These are phyloP conservation scores for Fusarium keratoplasticum DNA, from an alignment of 2,329 filamentous ascomycete species.

Conservation along the genomic window DNA sequence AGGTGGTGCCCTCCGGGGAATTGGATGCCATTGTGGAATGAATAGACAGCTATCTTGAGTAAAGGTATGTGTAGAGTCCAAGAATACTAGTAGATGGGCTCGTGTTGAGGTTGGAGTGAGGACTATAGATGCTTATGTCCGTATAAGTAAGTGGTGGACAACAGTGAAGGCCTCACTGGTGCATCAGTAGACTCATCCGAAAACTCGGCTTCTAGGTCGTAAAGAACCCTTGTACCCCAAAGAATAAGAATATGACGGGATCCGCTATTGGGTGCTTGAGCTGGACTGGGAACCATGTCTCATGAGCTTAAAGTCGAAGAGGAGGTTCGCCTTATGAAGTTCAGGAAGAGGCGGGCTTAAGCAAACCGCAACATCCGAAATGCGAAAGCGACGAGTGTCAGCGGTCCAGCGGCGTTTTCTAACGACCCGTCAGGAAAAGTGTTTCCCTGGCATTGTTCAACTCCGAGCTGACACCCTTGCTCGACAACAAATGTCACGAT, in stretches of 20 bases:
- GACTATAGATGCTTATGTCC: background rate
- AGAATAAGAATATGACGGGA: background rate
- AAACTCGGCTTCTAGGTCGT: background rate
- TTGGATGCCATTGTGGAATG: slow-evolving; percentile 7
- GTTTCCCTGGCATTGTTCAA: background rate
- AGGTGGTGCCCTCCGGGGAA: background rate
- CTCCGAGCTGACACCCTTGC: slow-evolving; percentile 1
- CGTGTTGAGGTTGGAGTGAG: background rate
- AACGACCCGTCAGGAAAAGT: slow-evolving; percentile 11
- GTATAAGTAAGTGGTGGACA: background rate
- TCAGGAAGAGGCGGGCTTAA: background rate
- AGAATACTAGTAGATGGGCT: background rate
- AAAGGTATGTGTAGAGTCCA: background rate
- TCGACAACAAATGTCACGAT: background rate
- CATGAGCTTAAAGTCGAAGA: background rate
- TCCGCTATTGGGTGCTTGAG: background rate
- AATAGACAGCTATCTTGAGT: background rate
- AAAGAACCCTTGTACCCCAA: background rate
- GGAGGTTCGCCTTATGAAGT: slow-evolving; percentile 21
- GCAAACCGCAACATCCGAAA: background rate
- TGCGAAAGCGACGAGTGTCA: slow-evolving; percentile 1
- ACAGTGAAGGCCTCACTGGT: slow-evolving; percentile 2
- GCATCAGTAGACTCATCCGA: background rate
- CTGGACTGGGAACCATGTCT: background rate
- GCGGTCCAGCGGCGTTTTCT: slow-evolving; percentile 17